Conservation (phyloP, 2,329 filamentous ascomycete species). For the Fusarium sambucinum region DNA sequence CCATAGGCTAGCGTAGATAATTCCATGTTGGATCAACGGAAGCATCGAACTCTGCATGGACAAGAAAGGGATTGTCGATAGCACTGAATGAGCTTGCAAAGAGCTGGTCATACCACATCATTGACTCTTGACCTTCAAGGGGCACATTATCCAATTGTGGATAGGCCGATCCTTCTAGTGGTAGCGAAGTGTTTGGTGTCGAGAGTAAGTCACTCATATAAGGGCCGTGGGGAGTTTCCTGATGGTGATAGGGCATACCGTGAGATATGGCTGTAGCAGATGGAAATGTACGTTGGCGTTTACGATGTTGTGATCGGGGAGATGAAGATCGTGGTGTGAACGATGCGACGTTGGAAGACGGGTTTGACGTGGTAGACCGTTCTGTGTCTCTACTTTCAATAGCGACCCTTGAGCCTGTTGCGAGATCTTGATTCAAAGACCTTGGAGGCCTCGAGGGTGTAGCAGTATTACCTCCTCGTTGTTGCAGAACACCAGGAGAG, state of each 20-base stretch:
- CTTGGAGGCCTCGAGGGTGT: conserved; percentile 15
- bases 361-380: not conserved
- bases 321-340: not conserved
- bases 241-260: not conserved
- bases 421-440: not conserved
- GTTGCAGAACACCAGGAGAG: not conserved
- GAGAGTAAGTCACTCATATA: not conserved
- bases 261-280: not conserved
- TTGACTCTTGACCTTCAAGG: conserved; percentile 51
- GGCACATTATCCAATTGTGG: conserved; percentile 26
- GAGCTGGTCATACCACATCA: conserved; percentile 53
- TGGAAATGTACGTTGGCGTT: conserved; percentile 2
- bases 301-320: conserved; percentile 7
- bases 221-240: not conserved
- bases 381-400: not conserved
- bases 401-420: not conserved
- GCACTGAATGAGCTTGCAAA: conserved; percentile 52
- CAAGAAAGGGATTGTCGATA: conserved; percentile 52
- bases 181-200: not conserved
- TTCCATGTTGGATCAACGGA: conserved; percentile 52
- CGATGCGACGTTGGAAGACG: not conserved
- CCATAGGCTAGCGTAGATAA: conserved; percentile 38
- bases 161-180: not conserved
- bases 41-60: conserved; percentile 51
- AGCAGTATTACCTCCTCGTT: not conserved